Percentiles rank a stretch among this genome's conserved stretches.
These are phyloP conservation scores for Magnolia officinalis DNA, from an alignment of 164 flowering plant species.

Conservation along the genomic window DNA sequence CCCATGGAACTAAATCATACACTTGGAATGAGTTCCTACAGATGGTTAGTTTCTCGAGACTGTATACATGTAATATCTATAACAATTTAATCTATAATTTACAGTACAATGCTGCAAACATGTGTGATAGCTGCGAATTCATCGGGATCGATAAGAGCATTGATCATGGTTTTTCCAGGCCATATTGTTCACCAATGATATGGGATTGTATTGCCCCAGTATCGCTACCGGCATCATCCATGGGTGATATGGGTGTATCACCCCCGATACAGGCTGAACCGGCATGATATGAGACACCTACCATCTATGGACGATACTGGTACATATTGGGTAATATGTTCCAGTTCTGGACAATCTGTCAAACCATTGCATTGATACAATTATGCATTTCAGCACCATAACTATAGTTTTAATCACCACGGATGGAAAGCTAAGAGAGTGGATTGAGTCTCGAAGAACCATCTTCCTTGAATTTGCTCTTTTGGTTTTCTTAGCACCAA, in stretches of 20 bases:
- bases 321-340: neutral
- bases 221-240: too few relatives aligned
- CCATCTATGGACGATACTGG: neutral
- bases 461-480: neutral
- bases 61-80: neutral
- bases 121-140: neutral
- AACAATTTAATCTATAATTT: too few relatives aligned
- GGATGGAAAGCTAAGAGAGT: neutral
- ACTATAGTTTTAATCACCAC: neutral
- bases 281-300: neutral
- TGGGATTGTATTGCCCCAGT: too few relatives aligned
- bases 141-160: neutral
- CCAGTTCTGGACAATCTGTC: neutral
- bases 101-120: neutral
- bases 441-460: neutral
- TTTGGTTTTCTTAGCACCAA: neutral
- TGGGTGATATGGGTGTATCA: too few relatives aligned
- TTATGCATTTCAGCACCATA: neutral
- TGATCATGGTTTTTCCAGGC: too few relatives aligned
- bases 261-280: neutral
- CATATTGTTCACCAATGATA: too few relatives aligned
- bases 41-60: conserved; percentile 44
- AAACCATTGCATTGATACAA: neutral
- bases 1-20: conserved; percentile 46
- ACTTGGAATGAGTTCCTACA: conserved; percentile 79